phyloP scores from a whole-genome alignment of 148 eudicot species.

The Arbutus unedo region DNA sequence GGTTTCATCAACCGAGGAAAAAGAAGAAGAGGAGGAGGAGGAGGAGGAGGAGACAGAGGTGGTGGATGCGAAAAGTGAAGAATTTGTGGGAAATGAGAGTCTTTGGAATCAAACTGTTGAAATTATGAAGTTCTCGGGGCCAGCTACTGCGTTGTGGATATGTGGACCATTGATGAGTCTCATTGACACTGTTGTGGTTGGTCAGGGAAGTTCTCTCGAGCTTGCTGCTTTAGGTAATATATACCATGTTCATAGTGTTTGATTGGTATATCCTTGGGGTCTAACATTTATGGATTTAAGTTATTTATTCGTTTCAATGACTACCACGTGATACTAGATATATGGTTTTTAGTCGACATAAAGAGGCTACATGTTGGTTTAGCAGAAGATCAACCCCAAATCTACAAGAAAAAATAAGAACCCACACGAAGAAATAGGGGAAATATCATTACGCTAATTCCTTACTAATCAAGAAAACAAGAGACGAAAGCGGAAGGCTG shows the following conservation, averaged over 20 bases:
- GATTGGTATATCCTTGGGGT: not conserved
- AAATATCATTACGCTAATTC: not conserved
- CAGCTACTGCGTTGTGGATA: conserved; percentile 85
- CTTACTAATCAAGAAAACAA: no score
- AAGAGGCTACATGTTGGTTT: not conserved
- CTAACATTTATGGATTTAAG: not conserved
- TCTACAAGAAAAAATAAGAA: not conserved
- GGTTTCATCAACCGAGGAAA: conserved; percentile 12
- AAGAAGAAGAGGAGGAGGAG: conserved; percentile 7
- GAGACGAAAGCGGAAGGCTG: no score
- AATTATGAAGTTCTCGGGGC: conserved; percentile 82
- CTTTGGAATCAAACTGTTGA: conserved; percentile 68
- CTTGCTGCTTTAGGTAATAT: conserved; percentile 73
- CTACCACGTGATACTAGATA: not conserved
- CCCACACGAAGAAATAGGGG: not conserved
- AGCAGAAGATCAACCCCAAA: not conserved
- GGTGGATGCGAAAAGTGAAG: conserved; percentile 24
- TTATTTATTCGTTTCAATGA: not conserved
- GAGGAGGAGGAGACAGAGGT: conserved; percentile 15
- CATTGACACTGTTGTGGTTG: conserved; percentile 89
- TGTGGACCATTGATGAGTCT: conserved; percentile 93
- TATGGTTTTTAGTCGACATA: not conserved
- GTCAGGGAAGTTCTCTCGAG: conserved; percentile 75
- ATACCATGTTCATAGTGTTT: no score
- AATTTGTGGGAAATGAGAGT: conserved; percentile 37